A percentile compares a stretch with the other conserved stretches of the same genome.
Conservation (phyloP, 495 filamentous ascomycete species). For the Neurospora cerealis region DNA sequence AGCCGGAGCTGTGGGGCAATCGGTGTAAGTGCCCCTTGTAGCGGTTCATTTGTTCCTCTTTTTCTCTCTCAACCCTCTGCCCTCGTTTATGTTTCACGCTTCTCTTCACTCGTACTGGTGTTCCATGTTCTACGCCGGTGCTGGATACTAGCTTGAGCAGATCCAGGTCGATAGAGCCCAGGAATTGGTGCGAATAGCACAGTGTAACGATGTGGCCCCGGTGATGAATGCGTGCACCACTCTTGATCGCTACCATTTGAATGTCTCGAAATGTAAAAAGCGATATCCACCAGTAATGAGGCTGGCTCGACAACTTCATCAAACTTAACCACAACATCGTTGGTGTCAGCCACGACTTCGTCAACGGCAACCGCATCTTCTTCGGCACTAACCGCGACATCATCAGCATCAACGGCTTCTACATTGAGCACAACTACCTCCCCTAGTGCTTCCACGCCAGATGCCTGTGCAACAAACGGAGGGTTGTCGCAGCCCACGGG, state of each 20-base stretch:
- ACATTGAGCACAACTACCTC: neutral
- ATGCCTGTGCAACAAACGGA: neutral
- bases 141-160: neutral
- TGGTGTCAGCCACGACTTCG: neutral
- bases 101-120: neutral
- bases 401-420: neutral
- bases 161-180: neutral
- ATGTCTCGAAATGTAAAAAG: too few relatives aligned
- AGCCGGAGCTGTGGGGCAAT: neutral
- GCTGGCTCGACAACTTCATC: neutral
- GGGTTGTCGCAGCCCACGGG: neutral
- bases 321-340: neutral
- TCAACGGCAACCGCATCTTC: neutral
- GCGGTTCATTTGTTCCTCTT: neutral
- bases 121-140: neutral
- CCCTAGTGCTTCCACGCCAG: neutral
- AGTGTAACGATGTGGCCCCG: neutral
- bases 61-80: neutral
- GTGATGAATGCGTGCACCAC: neutral
- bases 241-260: neutral
- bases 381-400: neutral
- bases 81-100: neutral
- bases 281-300: neutral
- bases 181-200: neutral
- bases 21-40: neutral